Percentiles rank a stretch among this genome's conserved stretches.
Conservation (phyloP, 2,329 filamentous ascomycete species). For the Paecilomyces fulvus region DNA sequence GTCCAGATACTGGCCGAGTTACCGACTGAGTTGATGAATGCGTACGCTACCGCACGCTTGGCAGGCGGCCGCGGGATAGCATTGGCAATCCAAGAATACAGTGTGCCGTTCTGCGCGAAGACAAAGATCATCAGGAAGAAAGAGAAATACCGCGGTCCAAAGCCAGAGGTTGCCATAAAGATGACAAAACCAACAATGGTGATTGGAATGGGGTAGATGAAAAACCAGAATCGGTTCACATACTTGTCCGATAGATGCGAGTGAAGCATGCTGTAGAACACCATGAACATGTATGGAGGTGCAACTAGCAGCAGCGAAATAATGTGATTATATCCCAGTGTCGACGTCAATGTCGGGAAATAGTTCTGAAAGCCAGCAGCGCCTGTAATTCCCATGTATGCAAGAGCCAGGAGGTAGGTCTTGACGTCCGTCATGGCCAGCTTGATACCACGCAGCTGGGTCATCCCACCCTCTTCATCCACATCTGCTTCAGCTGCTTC, state of each 20-base stretch:
- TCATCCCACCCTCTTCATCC: conserved; percentile 41
- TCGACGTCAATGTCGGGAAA: conserved; percentile 44
- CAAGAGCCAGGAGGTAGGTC: conserved; percentile 37
- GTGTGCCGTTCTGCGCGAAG: conserved; percentile 46
- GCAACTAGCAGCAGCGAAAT: conserved; percentile 45
- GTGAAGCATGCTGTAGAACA: conserved; percentile 40
- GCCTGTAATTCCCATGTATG: conserved; percentile 42
- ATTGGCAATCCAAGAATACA: conserved; percentile 43
- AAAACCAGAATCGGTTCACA: conserved; percentile 45
- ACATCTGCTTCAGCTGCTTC: conserved; percentile 41
- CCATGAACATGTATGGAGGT: conserved; percentile 48
- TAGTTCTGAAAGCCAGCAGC: conserved; percentile 49
- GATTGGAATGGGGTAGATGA: conserved; percentile 44
- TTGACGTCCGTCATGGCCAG: conserved; percentile 44
- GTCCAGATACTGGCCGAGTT: conserved; percentile 48
- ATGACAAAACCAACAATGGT: conserved; percentile 45
- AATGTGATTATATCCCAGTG: conserved; percentile 36
- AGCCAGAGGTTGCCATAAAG: conserved; percentile 45
- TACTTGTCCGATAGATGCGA: conserved; percentile 37
- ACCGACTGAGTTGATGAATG: conserved; percentile 48
- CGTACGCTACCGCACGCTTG: conserved; percentile 47
- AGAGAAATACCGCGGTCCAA: conserved; percentile 48
- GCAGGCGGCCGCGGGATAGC: conserved; percentile 45
- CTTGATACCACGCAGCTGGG: conserved; percentile 43
- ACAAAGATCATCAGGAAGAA: conserved; percentile 50